Percentiles rank a stretch among this genome's conserved stretches.
phyloP scores from a whole-genome alignment of 2,329 filamentous ascomycete genomes.

The Ophiostoma ulmi region DNA sequence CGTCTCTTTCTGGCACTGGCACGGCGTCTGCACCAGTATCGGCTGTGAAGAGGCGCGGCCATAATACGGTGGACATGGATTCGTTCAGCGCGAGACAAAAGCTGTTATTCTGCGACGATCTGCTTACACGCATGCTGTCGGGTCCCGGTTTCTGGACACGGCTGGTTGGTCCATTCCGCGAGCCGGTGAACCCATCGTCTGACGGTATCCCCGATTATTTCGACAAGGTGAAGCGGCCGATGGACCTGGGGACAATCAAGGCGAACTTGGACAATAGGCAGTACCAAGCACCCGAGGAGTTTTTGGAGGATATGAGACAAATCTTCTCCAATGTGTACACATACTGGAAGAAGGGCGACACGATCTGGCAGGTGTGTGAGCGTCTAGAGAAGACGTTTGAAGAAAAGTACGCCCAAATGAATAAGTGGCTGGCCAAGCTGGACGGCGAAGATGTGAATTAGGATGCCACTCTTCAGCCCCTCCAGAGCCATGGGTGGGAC shows the following conservation, averaged over 20 bases:
- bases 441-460: constrained; percentile 37
- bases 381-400: constrained; percentile 51
- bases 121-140: constrained; percentile 56
- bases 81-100: constrained; percentile 42
- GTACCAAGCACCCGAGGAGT: constrained; percentile 51
- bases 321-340: constrained; percentile 60
- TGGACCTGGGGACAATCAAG: constrained; percentile 59
- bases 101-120: constrained; percentile 54
- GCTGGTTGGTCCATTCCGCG: constrained; percentile 57
- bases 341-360: constrained; percentile 55
- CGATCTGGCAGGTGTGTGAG: constrained; percentile 52
- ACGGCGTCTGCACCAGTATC: neutral
- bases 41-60: neutral
- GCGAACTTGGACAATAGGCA: constrained; percentile 51
- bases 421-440: constrained; percentile 48
- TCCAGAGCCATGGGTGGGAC: neutral
- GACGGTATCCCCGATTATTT: constrained; percentile 59
- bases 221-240: constrained; percentile 55
- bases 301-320: constrained; percentile 53
- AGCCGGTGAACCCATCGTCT: constrained; percentile 50
- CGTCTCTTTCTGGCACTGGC: neutral
- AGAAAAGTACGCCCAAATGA: constrained; percentile 49
- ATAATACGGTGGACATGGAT: constrained; percentile 28
- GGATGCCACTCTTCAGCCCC: constrained; percentile 24
- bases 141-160: constrained; percentile 63